Evolutionary conservation across 768 basidiomycete species (phyloP).

Genomic region (Agaricus blazei): DNA sequence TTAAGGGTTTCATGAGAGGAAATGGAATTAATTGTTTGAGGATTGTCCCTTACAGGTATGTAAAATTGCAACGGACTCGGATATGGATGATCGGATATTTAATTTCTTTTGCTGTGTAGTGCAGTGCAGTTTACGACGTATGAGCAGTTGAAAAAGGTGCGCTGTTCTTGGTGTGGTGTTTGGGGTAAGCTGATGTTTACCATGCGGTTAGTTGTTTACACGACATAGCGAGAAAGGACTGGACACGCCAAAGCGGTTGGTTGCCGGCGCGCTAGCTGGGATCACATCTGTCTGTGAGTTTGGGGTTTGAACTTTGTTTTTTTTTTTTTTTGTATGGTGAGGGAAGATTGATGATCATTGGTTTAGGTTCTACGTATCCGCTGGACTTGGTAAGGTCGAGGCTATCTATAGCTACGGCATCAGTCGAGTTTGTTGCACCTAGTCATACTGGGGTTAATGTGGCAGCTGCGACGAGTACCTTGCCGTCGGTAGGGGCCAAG

Average conservation of each 20-base stretch:
- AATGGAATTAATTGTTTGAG: conserved; percentile 88
- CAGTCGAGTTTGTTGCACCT: conserved; percentile 28
- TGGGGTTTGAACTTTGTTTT: conserved; percentile 1
- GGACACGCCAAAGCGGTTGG: conserved; percentile 83
- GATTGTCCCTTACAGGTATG: conserved; percentile 83
- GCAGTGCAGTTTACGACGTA: conserved; percentile 87
- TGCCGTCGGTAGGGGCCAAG: conserved; percentile 15
- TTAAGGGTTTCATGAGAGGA: conserved; percentile 90
- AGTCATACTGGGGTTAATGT: conserved; percentile 16
- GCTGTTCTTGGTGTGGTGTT: conserved; percentile 10
- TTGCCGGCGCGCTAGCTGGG: conserved; percentile 87
- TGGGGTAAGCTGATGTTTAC: background rate
- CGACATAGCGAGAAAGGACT: conserved; percentile 64
- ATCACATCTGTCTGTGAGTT: conserved; percentile 89
- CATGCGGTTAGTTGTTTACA: conserved; percentile 55
- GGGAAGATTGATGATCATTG: background rate
- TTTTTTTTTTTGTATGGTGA: too few relatives aligned
- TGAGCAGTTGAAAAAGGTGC: conserved; percentile 84
- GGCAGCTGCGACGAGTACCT: conserved; percentile 16
- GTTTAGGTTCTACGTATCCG: conserved; percentile 79
- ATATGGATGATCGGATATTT: background rate
- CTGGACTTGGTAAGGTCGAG: conserved; percentile 91
- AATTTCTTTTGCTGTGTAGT: conserved; percentile 27
- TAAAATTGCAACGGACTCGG: conserved; percentile 12
- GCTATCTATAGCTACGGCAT: conserved; percentile 91